These are phyloP conservation scores for Astrocystis sublimbata DNA, from an alignment of 495 filamentous ascomycete species.

Conservation along the genomic window DNA sequence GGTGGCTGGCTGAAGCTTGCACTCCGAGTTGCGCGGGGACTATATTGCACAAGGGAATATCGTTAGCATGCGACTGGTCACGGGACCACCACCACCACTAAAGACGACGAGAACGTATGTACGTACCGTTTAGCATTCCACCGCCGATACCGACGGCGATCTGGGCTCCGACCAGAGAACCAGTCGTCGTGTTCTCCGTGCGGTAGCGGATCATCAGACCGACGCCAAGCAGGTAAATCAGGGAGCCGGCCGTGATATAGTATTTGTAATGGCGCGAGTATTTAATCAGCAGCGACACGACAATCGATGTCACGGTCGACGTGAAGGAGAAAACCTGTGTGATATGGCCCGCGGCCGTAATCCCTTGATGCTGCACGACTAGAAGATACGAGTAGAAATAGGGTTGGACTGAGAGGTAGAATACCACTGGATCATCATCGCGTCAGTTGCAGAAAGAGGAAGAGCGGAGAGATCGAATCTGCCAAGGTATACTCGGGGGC, in stretches of 20 bases:
- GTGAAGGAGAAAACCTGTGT: constrained; percentile 54
- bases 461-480: neutral
- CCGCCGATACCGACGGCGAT: constrained; percentile 70
- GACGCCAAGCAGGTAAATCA: constrained; percentile 61
- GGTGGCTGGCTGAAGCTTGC: constrained; percentile 58
- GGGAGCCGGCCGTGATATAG: constrained; percentile 51
- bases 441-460: neutral
- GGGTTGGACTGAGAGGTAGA: constrained; percentile 60
- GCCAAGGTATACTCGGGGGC: no score
- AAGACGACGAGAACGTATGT: neutral
- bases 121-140: constrained; percentile 45
- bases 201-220: constrained; percentile 70
- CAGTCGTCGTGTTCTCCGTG: constrained; percentile 47
- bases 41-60: no score
- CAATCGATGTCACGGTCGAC: constrained; percentile 52
- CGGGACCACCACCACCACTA: no score
- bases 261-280: constrained; percentile 54
- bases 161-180: constrained; percentile 65
- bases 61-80: no score
- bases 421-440: constrained; percentile 44
- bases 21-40: constrained; percentile 61
- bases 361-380: constrained; percentile 61
- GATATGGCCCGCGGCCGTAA: constrained; percentile 55
- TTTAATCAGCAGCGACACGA: constrained; percentile 56
- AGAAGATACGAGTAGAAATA: constrained; percentile 65